A percentile compares a stretch with the other conserved stretches of the same genome.
phyloP scores from a whole-genome alignment of 2,329 filamentous ascomycete genomes.

The Cordyceps cateniannulata region DNA sequence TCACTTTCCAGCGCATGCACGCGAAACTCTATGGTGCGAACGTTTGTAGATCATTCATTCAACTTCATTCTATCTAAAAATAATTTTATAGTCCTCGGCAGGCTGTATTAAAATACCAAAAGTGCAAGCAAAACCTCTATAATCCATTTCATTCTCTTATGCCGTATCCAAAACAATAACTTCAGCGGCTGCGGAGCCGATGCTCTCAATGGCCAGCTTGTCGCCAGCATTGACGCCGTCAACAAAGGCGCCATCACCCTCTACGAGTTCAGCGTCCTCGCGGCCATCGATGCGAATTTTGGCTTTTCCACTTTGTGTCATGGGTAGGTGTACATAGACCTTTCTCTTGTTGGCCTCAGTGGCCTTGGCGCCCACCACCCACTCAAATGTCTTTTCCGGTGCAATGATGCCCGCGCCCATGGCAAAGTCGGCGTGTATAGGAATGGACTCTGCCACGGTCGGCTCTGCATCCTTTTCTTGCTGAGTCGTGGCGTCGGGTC shows the following conservation, averaged over 20 bases:
- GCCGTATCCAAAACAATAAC: constrained; percentile 62
- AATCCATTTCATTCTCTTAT: constrained; percentile 23
- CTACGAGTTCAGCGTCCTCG: constrained; percentile 57
- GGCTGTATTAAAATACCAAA: neutral
- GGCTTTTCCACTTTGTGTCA: constrained; percentile 69
- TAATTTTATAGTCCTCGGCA: neutral
- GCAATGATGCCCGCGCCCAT: constrained; percentile 74
- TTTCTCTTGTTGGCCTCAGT: constrained; percentile 54
- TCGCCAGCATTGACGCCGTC: constrained; percentile 59
- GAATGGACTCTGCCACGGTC: constrained; percentile 60
- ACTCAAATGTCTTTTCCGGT: constrained; percentile 59
- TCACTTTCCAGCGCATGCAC: no score
- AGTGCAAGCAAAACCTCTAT: neutral
- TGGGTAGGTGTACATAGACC: constrained; percentile 74
- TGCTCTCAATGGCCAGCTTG: constrained; percentile 56
- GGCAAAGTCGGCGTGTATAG: constrained; percentile 76
- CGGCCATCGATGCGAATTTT: constrained; percentile 63
- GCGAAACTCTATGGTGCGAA: neutral
- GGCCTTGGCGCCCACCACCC: constrained; percentile 59
- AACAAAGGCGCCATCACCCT: constrained; percentile 79
- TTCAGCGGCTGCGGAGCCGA: constrained; percentile 63
- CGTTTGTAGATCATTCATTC: no score
- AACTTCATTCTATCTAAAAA: neutral
- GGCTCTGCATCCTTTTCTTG: constrained; percentile 61
- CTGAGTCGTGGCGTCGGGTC: constrained; percentile 51